Conservation (phyloP, 2,329 filamentous ascomycete genomes). For the Xylariaceae sp. region DNA sequence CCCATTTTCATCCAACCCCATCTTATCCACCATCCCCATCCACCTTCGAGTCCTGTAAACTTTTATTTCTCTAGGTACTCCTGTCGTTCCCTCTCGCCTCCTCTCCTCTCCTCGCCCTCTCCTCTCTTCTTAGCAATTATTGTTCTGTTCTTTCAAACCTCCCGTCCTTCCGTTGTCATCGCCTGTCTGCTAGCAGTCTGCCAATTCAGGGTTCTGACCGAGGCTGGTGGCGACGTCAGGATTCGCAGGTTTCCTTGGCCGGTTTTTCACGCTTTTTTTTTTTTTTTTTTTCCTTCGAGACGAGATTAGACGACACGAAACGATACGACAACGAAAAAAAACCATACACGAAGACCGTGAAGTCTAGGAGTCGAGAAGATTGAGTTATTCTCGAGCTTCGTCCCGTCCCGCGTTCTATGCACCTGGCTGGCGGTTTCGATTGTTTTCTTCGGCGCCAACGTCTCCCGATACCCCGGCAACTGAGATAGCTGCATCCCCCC, state of each 20-base stretch:
- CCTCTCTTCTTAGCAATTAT: conserved; percentile 18
- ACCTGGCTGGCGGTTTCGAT: neutral
- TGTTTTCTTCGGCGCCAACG: neutral
- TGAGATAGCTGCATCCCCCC: conserved; percentile 12
- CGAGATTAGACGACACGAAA: conserved; percentile 7
- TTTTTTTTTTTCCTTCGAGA: neutral
- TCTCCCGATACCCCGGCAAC: neutral
- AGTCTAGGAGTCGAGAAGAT: neutral
- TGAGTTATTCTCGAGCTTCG: neutral
- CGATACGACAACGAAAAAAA: conserved; percentile 2
- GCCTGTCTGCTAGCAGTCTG: conserved; percentile 10
- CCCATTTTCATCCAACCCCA: neutral
- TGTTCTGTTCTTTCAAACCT: conserved; percentile 19
- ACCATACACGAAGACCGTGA: conserved; percentile 1
- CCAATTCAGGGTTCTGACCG: conserved; percentile 4
- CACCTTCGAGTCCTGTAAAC: conserved; percentile 12
- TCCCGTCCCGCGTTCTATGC: neutral
- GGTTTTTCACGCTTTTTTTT: neutral
- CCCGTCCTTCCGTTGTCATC: conserved; percentile 6
- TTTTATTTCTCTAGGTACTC: conserved; percentile 9
- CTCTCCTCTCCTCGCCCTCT: conserved; percentile 19
- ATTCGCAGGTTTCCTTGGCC: conserved; percentile 8
- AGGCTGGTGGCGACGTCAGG: neutral
- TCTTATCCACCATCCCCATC: conserved; percentile 8
- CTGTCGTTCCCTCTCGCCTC: conserved; percentile 19